Evolutionary conservation across 352 stramenopile species (phyloP).

Genomic region (Blastocystis sp.): DNA sequence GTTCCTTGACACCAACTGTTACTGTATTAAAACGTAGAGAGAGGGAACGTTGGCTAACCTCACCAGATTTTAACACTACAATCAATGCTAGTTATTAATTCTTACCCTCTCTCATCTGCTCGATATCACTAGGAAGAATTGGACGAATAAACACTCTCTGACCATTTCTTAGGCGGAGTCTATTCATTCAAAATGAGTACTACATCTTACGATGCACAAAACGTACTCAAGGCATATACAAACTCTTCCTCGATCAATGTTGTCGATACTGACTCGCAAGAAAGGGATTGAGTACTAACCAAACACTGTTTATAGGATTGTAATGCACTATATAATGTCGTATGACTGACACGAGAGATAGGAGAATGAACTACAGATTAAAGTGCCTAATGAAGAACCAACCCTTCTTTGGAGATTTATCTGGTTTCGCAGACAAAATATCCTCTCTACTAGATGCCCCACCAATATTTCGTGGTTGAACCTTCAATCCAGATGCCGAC

Average conservation of each 20-base stretch:
- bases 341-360: background rate
- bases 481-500: slow-evolving; percentile 40
- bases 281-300: background rate
- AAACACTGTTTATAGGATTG: slow-evolving; percentile 46
- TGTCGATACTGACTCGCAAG: background rate
- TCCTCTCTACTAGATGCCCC: background rate
- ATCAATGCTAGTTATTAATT: background rate
- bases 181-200: background rate
- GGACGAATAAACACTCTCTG: slow-evolving; percentile 43
- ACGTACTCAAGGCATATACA: slow-evolving; percentile 12
- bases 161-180: slow-evolving; percentile 13
- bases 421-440: background rate
- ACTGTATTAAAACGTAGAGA: slow-evolving; percentile 60
- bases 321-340: slow-evolving; percentile 5
- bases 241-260: slow-evolving; percentile 42
- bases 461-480: background rate
- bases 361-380: background rate
- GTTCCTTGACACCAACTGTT: slow-evolving; percentile 22
- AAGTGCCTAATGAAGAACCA: background rate
- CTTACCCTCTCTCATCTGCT: slow-evolving; percentile 42
- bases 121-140: slow-evolving; percentile 63
- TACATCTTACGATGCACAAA: background rate
- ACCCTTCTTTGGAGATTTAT: slow-evolving; percentile 13
- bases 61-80: slow-evolving; percentile 46
- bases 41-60: slow-evolving; percentile 46